These are phyloP conservation scores for Salix brachista DNA, from an alignment of 345 rosid genomes.

Conservation along the genomic window DNA sequence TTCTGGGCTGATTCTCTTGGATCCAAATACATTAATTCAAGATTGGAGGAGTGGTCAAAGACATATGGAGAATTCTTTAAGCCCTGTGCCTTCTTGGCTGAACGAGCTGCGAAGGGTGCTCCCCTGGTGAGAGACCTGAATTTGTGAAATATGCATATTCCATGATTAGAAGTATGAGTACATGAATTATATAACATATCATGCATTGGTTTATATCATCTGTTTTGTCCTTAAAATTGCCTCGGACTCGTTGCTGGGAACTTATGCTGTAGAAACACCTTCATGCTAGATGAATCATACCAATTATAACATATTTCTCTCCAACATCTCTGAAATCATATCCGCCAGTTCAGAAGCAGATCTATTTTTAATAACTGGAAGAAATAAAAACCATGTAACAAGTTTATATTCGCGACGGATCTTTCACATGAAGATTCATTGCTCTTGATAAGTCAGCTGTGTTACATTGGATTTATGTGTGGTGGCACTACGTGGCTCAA, in stretches of 20 bases:
- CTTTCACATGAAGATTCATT: background rate
- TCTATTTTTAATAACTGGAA: background rate
- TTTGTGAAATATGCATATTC: background rate
- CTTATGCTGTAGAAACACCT: background rate
- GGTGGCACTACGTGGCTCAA: background rate
- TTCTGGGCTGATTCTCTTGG: conserved; percentile 69
- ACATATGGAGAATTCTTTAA: conserved; percentile 79
- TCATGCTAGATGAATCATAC: background rate
- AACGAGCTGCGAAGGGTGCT: conserved; percentile 59
- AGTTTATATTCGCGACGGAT: background rate
- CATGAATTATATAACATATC: background rate
- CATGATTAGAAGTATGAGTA: background rate
- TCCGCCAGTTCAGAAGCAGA: background rate
- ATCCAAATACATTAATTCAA: conserved; percentile 36
- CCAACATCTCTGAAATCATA: background rate
- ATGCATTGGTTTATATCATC: background rate
- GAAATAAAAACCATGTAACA: background rate
- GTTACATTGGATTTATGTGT: background rate
- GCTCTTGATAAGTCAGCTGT: background rate
- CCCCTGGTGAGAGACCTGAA: conserved; percentile 32
- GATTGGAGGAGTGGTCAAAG: conserved; percentile 78
- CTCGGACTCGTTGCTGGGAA: background rate
- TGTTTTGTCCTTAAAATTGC: background rate
- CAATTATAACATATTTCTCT: background rate
- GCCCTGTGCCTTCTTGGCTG: conserved; percentile 85